phyloP scores from a whole-genome alignment of 768 basidiomycete genomes.

The Boletus sp. region DNA sequence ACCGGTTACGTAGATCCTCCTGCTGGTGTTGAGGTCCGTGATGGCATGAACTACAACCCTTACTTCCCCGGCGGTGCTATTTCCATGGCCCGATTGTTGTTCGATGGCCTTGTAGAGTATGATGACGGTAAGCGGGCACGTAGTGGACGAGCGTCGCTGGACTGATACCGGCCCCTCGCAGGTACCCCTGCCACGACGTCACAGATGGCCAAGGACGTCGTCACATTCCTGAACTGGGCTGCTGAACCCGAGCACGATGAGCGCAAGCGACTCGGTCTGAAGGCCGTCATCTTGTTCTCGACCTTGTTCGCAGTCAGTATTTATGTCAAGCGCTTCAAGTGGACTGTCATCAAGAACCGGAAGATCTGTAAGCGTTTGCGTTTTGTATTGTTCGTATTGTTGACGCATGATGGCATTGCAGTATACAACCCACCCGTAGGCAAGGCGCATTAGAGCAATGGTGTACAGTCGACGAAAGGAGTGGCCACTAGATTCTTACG shows the following conservation, averaged over 20 bases:
- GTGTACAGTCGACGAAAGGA: slow-evolving; percentile 4
- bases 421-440: slow-evolving; percentile 42
- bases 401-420: slow-evolving; percentile 16
- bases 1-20: slow-evolving; percentile 98
- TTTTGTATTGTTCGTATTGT: not conserved
- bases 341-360: slow-evolving; percentile 88
- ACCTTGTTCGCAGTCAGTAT: slow-evolving; percentile 75
- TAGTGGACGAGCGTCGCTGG: not conserved
- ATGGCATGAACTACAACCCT: slow-evolving; percentile 98
- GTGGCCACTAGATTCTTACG: slow-evolving; percentile 26
- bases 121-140: slow-evolving; percentile 68
- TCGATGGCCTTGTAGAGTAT: slow-evolving; percentile 95
- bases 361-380: slow-evolving; percentile 68
- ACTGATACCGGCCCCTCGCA: slow-evolving; percentile 30
- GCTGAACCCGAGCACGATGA: slow-evolving; percentile 98
- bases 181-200: slow-evolving; percentile 95
- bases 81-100: slow-evolving; percentile 95
- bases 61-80: slow-evolving; percentile 99
- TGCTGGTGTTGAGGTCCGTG: slow-evolving; percentile 90
- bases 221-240: slow-evolving; percentile 94
- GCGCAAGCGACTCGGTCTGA: slow-evolving; percentile 94
- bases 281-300: slow-evolving; percentile 93
- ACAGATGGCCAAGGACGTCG: slow-evolving; percentile 99
- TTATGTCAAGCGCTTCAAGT: slow-evolving; percentile 96
- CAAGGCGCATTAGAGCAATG: slow-evolving; percentile 30